Conservation (phyloP, 805 yeast species). For the Yarrowia keelungensis region DNA sequence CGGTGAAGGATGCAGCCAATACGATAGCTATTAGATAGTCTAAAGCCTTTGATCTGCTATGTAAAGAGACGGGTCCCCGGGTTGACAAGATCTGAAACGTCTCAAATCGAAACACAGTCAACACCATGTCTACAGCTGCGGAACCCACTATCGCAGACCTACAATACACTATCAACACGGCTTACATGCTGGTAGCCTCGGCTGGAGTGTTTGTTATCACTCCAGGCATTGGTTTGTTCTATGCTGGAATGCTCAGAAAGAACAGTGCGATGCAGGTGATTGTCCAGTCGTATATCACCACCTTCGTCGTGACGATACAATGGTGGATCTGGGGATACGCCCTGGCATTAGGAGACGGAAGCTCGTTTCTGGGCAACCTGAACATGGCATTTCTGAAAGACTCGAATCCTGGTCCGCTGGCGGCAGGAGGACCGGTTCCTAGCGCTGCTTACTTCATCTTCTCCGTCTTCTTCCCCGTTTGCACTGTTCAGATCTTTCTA, state of each 20-base stretch:
- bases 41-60: neutral
- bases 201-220: conserved; percentile 85
- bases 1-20: neutral
- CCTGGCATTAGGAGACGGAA: conserved; percentile 85
- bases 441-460: conserved; percentile 25
- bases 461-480: conserved; percentile 24
- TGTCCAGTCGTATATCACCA: conserved; percentile 93
- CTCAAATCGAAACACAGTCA: no score
- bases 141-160: conserved; percentile 2
- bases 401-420: conserved; percentile 12
- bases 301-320: conserved; percentile 82
- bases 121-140: neutral
- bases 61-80: neutral
- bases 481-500: conserved; percentile 23
- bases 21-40: conserved; percentile 6
- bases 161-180: conserved; percentile 60
- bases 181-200: conserved; percentile 68
- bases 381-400: conserved; percentile 11
- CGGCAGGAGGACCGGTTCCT: conserved; percentile 9
- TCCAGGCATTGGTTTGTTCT: conserved; percentile 92
- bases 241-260: conserved; percentile 92
- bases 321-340: conserved; percentile 99
- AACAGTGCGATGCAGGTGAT: conserved; percentile 90
- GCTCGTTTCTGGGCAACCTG: conserved; percentile 61
- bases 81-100: neutral